Evolutionary conservation across 2,329 filamentous ascomycete genomes (phyloP), one percentile per base, ranked within the genome.

Genomic region (Fusarium chuoi): DNA sequence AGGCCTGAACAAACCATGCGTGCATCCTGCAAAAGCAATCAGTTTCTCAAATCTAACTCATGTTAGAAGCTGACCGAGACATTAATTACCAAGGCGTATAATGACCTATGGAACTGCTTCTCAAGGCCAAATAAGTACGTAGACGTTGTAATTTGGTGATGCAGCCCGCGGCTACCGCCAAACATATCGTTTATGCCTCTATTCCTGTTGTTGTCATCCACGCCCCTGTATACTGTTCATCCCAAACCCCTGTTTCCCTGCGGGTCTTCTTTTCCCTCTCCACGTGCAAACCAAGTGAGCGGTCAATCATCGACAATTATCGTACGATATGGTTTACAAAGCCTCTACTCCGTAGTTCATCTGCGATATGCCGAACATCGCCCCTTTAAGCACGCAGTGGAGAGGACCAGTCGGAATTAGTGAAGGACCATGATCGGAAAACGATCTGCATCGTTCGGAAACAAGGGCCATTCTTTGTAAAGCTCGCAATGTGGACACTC

Each of bases 331-430:
- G 20, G 20, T n/a, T 68, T 38, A 42, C 24, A 42, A 33, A 33
- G 49, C 18, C 49, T 58, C 24, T 28, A n/a, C n/a, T n/a, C n/a
- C n/a, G n/a, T n/a, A n/a, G 28, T 39, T 52, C 26, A 46, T 30
- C 52, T 58, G 41, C 24, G 22, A 58, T 41, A 26, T 46, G 38
- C 44, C 42, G 35, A 57, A 60, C 44, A 28, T 20, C 26, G 33
- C 30, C 39, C 65, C 56, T 57, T 52, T 51, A 28, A 42, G 30
- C 44, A 24, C 65, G 56, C 28, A 44, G 63, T 69, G 72, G 64
- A 63, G 46, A 67, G 41, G 30, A 39, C 46, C 54, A 51, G 28
- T 52, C 63, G 71, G 71, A 75, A 77, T 77, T 77, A 62, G 38
- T 55, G 62, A 74, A 69, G 75, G 70, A 45, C 64, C 67, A 65